Conservation (phyloP, 2,329 filamentous ascomycete species). For the Sporothrix brasiliensis region DNA sequence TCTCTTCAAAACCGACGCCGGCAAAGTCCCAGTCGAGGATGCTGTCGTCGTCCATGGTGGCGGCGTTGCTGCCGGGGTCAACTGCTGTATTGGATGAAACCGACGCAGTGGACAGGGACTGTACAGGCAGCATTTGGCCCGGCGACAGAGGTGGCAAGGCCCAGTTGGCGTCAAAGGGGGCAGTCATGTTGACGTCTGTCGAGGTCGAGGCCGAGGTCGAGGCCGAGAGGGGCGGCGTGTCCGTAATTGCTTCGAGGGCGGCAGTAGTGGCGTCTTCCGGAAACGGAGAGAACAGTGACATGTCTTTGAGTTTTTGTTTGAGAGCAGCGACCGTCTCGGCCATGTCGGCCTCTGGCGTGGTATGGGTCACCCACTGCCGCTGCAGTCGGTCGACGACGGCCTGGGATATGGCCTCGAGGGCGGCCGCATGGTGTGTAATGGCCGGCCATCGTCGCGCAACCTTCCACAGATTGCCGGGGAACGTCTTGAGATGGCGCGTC, state of each 20-base stretch:
- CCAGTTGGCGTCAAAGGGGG: slow-evolving; percentile 13
- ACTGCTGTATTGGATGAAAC: not conserved
- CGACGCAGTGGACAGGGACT: not conserved
- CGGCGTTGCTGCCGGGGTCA: not conserved
- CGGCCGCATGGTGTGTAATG: slow-evolving; percentile 4
- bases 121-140: not conserved
- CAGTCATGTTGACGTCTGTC: slow-evolving; percentile 1
- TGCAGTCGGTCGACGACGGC: not conserved
- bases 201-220: not conserved
- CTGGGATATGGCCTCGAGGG: not conserved
- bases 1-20: slow-evolving; percentile 26
- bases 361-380: not conserved
- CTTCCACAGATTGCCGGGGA: slow-evolving; percentile 27
- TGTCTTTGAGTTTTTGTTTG: slow-evolving; percentile 5
- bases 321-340: not conserved
- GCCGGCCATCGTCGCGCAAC: slow-evolving; percentile 26
- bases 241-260: not conserved
- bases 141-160: not conserved
- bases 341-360: not conserved
- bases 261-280: not conserved
- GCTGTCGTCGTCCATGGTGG: not conserved
- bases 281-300: slow-evolving; percentile 10
- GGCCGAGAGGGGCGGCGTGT: no score
- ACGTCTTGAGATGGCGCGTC: slow-evolving; percentile 15
- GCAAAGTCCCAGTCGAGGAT: slow-evolving; percentile 27